Base-by-base conservation (phyloP, 805 yeast species). In the Lachancea nothofagi region DNA sequence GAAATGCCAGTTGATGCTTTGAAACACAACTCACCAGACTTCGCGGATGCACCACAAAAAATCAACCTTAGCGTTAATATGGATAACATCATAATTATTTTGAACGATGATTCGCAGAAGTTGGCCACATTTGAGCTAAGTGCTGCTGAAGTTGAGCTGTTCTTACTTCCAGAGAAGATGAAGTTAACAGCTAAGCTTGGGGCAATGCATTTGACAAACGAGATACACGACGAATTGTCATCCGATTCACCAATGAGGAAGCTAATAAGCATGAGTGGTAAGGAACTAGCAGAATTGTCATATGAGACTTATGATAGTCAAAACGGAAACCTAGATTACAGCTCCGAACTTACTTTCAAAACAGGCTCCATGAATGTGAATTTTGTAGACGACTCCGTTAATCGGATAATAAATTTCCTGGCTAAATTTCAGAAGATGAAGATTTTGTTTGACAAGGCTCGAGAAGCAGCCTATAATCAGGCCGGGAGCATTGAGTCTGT, bases 401-500 rank as follows among this genome's bases (percentile, higher is more conserved):
- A 78, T 24, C 74, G 80, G 47, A 72, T 94, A 8, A 53, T 82
- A 22, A 68, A 72, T 8, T 90, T 78, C 51, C 65, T 87, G 51
- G 76, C 76, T 47, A 83, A 82, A 49, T 84, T 94, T 53, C 81
- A 78, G 43, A 74, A 74, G 49, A 86, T 90, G 95, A 93, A 93
- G 60, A 76, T 75, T 3, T 70, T 89, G n/a, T 94, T 84, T 59
- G 98, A 93, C 53, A 67, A 74, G 15, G 95, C 97, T 0, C 74
- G 97, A 42, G 86, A 82, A 52, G 85, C 88, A 8, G 96, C 97
- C 0, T 74, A 87, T 49, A 76, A 82, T 49, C 95, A 85, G 57
- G 93, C 93, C 0, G 77, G 68, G 31, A 78, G 77, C 46, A 69
- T 80, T 30, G 73, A 74, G 30, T 41, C 61, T 7, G 69, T 66